Evolutionary conservation across 1,284 basidiomycete species (phyloP), one percentile per base, ranked within the genome.

Genomic region (Apiotrichum laibachii): DNA sequence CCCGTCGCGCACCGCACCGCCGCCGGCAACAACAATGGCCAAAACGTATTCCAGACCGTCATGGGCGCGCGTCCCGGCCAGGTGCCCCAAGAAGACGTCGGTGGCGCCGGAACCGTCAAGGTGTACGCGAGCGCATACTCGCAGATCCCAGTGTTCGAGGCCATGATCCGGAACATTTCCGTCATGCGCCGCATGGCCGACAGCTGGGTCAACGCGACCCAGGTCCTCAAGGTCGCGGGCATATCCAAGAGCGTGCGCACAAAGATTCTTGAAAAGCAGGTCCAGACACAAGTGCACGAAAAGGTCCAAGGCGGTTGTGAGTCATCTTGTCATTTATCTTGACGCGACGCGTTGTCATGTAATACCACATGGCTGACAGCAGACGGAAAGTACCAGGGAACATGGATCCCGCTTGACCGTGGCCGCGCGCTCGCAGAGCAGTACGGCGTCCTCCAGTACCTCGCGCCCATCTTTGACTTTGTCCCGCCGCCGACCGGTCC

Each of bases 191-290:
- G 96, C 71, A 85, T 93, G 68, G 85, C 86, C 50, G 96, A 99
- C 80, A 92, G 90, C 68, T 78, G 76, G 75, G 75, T 84, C 68
- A 99, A 99, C 81, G 95, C 95, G 65, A 99, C 96, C 8, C 96
- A 99, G 79, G 97, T 99, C 64, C 86, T 99, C 72, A 99, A 99
- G 80, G 94, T 99, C 45, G 96, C 96, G 10, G 96, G 96, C 45
- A 89, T 99, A 61, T 92, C 96, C 79, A 99, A 99, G 80, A 93
- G 92, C 3, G 85, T 89, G 43, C 84, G 96, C 46, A 98, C 95
- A 22, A 97, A 97, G 84, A 97, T 98, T 59, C 83, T 99, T 40
- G 96, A 99, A 81, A 96, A 95, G 77, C 95, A 99, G 80, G 91
- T 99, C 63, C 84, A 94, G 44, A 89, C 89, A 48, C 94, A 94